Percentiles rank a stretch among this genome's conserved stretches.
These are phyloP conservation scores for Plantago major DNA, from an alignment of 257 asterid species.

Conservation along the genomic window DNA sequence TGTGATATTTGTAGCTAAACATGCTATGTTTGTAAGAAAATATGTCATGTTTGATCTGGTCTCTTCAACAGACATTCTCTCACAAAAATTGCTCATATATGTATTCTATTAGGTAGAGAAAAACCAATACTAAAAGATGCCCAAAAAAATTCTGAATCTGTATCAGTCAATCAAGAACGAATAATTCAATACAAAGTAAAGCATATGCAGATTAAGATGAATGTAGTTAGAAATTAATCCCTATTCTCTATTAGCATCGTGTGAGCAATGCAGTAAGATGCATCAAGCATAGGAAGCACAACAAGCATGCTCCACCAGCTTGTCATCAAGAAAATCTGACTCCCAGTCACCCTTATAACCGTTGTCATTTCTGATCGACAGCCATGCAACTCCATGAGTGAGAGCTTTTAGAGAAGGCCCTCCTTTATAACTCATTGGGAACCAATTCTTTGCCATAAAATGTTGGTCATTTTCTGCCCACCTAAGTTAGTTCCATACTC, in stretches of 20 bases:
- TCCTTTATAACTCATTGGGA: constrained; percentile 30
- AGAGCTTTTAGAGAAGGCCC: constrained; percentile 30
- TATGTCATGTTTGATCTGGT: no score
- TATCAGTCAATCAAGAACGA: no score
- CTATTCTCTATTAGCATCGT: constrained; percentile 14
- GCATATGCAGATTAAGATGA: no score
- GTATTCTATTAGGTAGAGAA: no score
- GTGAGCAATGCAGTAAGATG: constrained; percentile 17
- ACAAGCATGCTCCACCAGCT: constrained; percentile 28
- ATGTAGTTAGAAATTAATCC: no score
- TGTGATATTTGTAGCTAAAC: no score
- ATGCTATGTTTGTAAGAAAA: no score
- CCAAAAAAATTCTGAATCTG: no score
- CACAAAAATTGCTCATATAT: no score
- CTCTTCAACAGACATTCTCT: no score
- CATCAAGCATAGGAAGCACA: constrained; percentile 25
- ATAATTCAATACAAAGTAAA: no score
- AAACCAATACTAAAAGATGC: no score
- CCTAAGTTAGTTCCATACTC: constrained; percentile 23
- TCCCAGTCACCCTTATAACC: constrained; percentile 28
- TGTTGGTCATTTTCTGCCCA: constrained; percentile 22
- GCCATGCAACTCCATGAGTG: constrained; percentile 25
- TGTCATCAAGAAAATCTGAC: constrained; percentile 21
- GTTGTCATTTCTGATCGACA: constrained; percentile 19
- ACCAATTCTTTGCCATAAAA: constrained; percentile 25